Conservation (phyloP, 768 basidiomycete genomes). For the Calocybe indica region DNA sequence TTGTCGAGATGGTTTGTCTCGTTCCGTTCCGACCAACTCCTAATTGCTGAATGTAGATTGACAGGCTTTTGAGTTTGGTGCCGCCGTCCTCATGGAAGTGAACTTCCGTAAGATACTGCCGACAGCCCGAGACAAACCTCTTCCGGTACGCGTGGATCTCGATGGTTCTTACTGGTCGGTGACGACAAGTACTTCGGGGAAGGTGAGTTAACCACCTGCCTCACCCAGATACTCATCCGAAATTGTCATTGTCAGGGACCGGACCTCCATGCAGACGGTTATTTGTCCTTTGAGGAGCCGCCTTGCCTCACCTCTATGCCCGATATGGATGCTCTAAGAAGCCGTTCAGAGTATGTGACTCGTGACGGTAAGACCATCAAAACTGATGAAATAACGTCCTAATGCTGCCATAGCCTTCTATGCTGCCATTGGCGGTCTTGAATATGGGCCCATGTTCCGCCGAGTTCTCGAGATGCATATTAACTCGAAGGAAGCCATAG, state of each 20-base stretch:
- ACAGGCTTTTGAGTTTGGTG: slow-evolving; percentile 31
- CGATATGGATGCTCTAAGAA: slow-evolving; percentile 10
- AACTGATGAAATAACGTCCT: background rate
- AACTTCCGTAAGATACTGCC: slow-evolving; percentile 13
- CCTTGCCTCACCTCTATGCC: background rate
- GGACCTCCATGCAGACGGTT: slow-evolving; percentile 17
- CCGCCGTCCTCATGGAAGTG: slow-evolving; percentile 13
- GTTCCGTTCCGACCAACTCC: slow-evolving; percentile 2
- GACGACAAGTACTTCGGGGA: slow-evolving; percentile 2
- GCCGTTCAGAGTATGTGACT: slow-evolving; percentile 6
- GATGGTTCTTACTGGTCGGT: slow-evolving; percentile 20
- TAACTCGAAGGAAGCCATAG: too few species aligned
- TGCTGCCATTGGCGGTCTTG: too few species aligned
- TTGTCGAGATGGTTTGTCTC: slow-evolving; percentile 29
- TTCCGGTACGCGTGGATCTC: slow-evolving; percentile 10
- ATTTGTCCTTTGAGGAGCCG: slow-evolving; percentile 10
- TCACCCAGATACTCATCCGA: background rate
- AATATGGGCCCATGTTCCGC: too few species aligned
- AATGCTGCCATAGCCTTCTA: too few species aligned
- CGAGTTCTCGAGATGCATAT: too few species aligned
- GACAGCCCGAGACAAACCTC: slow-evolving; percentile 12
- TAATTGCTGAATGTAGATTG: background rate
- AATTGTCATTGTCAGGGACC: slow-evolving; percentile 1
- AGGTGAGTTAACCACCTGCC: slow-evolving; percentile 1
- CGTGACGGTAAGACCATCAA: slow-evolving; percentile 1